phyloP scores from a whole-genome alignment of 2,329 filamentous ascomycete species.

The Emergomyces pasteurianus region DNA sequence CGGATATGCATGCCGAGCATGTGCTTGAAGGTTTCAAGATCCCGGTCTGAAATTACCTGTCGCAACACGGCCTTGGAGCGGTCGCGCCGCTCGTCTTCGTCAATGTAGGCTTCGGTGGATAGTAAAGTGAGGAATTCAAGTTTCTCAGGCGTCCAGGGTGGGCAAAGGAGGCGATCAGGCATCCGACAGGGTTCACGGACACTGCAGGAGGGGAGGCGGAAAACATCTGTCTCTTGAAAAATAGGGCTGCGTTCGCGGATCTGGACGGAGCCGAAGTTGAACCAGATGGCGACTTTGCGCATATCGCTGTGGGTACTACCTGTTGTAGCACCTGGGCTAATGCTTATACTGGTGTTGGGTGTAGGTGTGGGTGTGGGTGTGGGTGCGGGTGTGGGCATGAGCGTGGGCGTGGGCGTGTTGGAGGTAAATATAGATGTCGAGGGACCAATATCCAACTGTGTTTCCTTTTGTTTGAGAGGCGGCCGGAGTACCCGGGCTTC shows the following conservation, averaged over 20 bases:
- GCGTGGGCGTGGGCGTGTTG: no score
- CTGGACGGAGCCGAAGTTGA: conserved; percentile 26
- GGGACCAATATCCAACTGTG: background rate
- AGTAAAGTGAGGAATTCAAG: conserved; percentile 29
- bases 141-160: conserved; percentile 28
- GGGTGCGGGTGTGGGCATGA: no score
- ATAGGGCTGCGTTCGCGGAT: conserved; percentile 19
- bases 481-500: conserved; percentile 9
- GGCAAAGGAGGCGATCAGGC: conserved; percentile 26
- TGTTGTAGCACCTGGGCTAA: background rate
- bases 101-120: conserved; percentile 25
- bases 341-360: background rate
- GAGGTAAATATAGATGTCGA: background rate
- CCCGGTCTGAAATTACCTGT: conserved; percentile 24
- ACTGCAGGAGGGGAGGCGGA: conserved; percentile 23
- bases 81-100: conserved; percentile 19
- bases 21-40: conserved; percentile 21
- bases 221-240: conserved; percentile 22
- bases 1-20: conserved; percentile 22
- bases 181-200: conserved; percentile 19
- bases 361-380: background rate
- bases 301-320: background rate
- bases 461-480: background rate
- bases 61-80: conserved; percentile 23
- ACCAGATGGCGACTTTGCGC: conserved; percentile 26